Evolutionary conservation across 305 asterid genomes (phyloP).

Genomic region (Solanum hybrid): DNA sequence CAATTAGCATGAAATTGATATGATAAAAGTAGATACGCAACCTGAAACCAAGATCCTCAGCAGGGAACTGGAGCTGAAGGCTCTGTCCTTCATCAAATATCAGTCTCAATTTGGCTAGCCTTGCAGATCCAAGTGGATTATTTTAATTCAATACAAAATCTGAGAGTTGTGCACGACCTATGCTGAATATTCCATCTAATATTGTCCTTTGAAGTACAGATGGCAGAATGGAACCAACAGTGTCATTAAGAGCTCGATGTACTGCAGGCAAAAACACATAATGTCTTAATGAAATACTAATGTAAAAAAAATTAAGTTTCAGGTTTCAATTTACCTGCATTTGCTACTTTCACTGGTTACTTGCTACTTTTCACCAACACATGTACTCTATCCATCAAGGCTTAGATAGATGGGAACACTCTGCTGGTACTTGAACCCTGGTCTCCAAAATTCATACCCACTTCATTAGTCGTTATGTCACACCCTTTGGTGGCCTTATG

Average conservation of each 20-base stretch:
- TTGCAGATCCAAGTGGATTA: conserved; percentile 72
- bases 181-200: conserved; percentile 66
- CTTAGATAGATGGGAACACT: background rate
- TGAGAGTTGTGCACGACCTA: conserved; percentile 84
- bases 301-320: background rate
- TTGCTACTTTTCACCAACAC: background rate
- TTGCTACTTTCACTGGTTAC: conserved; percentile 31
- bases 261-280: conserved; percentile 34
- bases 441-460: background rate
- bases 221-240: conserved; percentile 62
- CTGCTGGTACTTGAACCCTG: background rate
- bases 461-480: background rate
- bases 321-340: conserved; percentile 45
- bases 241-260: conserved; percentile 52
- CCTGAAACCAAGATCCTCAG: conserved; percentile 97
- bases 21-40: background rate
- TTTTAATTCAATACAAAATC: conserved; percentile 58
- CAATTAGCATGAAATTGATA: background rate
- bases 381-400: background rate
- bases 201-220: conserved; percentile 46
- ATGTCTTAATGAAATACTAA: background rate
- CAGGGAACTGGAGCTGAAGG: conserved; percentile 97
- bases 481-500: background rate
- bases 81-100: conserved; percentile 82
- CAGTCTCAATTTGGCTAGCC: conserved; percentile 60